These are phyloP conservation scores for Cucumis cinereus DNA, from an alignment of 306 rosid genomes.

Conservation along the genomic window DNA sequence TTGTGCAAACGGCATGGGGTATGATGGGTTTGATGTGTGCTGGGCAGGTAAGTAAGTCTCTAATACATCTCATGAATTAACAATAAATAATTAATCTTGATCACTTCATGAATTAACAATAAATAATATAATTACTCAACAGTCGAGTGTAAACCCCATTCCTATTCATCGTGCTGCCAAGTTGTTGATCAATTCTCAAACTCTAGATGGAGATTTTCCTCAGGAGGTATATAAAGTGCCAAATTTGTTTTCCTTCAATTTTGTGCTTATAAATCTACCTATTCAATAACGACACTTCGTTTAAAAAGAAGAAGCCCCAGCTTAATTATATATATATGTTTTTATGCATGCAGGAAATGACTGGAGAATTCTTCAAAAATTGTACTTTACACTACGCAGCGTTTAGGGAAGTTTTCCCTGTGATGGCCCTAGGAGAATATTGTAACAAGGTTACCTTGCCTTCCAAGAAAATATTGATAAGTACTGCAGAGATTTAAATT, in stretches of 20 bases:
- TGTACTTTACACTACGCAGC: slow-evolving; percentile 59
- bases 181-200: slow-evolving; percentile 24
- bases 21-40: slow-evolving; percentile 28
- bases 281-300: too few species aligned
- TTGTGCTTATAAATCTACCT: neutral
- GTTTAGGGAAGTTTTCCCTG: slow-evolving; percentile 49
- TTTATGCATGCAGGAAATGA: slow-evolving; percentile 12
- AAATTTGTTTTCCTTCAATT: too few species aligned
- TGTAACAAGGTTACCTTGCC: slow-evolving; percentile 5
- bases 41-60: slow-evolving; percentile 27
- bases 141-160: slow-evolving; percentile 23
- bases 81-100: too few species aligned
- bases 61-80: too few species aligned
- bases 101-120: too few species aligned
- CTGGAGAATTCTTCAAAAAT: slow-evolving; percentile 43
- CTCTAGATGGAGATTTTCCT: slow-evolving; percentile 28
- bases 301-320: too few species aligned
- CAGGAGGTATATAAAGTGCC: slow-evolving; percentile 23
- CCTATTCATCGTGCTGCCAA: slow-evolving; percentile 31
- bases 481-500: too few species aligned
- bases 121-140: neutral
- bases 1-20: slow-evolving; percentile 33
- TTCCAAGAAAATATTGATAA: too few species aligned
- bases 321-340: too few species aligned
- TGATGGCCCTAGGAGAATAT: slow-evolving; percentile 71